Conservation (phyloP, 1,284 basidiomycete genomes). For the Peniophora sp. region DNA sequence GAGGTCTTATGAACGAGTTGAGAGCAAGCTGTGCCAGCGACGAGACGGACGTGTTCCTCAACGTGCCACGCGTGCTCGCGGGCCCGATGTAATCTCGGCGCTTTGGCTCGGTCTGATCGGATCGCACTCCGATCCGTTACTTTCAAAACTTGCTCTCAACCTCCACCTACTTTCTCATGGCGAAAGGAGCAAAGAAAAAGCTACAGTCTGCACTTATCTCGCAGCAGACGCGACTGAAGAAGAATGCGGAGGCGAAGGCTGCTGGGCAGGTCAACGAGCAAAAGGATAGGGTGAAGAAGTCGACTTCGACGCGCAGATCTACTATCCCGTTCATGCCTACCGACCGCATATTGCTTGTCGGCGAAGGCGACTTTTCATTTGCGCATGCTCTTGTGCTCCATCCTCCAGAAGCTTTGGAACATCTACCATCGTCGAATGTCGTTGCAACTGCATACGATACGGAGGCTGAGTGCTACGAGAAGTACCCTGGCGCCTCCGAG, state of each 20-base stretch:
- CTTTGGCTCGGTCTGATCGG: not conserved
- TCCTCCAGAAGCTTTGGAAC: conserved; percentile 39
- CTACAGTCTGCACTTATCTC: conserved; percentile 61
- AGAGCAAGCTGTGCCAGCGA: conserved; percentile 7
- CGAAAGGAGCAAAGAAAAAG: conserved; percentile 36
- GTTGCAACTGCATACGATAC: conserved; percentile 87
- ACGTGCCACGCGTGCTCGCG: not conserved
- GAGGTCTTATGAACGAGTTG: not conserved
- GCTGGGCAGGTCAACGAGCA: conserved; percentile 44
- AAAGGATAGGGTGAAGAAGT: conserved; percentile 30
- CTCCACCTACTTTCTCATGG: conserved; percentile 32
- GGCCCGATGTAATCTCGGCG: conserved; percentile 3
- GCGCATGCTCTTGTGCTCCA: conserved; percentile 64
- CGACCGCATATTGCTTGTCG: conserved; percentile 82
- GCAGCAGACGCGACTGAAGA: conserved; percentile 60
- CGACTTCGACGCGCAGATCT: conserved; percentile 20
- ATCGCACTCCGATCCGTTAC: no score
- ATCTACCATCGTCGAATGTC: conserved; percentile 61
- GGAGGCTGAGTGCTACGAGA: conserved; percentile 68
- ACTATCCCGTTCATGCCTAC: conserved; percentile 69
- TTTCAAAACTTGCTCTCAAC: not conserved
- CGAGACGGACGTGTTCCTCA: conserved; percentile 14
- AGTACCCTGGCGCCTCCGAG: conserved; percentile 75
- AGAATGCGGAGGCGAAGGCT: conserved; percentile 39
- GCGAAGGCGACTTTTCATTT: conserved; percentile 97